phyloP scores from a whole-genome alignment of 2,329 filamentous ascomycete genomes.

The Pseudogymnoascus destructans region DNA sequence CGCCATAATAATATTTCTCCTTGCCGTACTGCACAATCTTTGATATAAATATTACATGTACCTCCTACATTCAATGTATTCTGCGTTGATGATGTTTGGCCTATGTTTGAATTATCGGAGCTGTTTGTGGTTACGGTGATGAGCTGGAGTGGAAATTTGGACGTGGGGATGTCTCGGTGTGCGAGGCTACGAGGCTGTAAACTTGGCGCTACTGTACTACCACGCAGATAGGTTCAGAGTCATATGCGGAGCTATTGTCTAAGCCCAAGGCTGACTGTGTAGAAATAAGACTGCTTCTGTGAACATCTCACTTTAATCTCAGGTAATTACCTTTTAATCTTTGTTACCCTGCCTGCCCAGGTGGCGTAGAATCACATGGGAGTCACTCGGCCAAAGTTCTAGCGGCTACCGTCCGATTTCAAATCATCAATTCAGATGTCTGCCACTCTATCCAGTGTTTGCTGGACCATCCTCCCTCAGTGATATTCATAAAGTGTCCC shows the following conservation, averaged over 20 bases:
- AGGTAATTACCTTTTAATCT: neutral
- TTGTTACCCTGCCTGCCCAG: neutral
- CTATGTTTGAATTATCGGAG: neutral
- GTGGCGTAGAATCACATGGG: neutral
- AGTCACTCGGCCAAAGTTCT: conserved; percentile 1
- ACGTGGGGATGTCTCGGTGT: neutral
- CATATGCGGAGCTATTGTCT: neutral
- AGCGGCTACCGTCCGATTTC: neutral
- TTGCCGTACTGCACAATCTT: neutral
- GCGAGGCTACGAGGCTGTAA: conserved; percentile 6
- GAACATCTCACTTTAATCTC: neutral
- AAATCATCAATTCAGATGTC: neutral
- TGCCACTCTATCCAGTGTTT: neutral
- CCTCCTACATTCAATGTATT: neutral
- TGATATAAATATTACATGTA: neutral
- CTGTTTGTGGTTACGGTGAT: neutral
- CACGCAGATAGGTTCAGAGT: neutral
- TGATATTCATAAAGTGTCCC: neutral
- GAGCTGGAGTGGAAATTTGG: conserved; percentile 6
- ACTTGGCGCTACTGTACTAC: neutral
- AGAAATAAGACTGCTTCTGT: too few relatives aligned
- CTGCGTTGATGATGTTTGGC: neutral
- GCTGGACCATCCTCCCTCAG: neutral
- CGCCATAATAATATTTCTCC: conserved; percentile 1
- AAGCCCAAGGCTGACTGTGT: conserved; percentile 1